These are phyloP conservation scores for Arthroderma sp. DNA, from an alignment of 2,329 filamentous ascomycete species.

Conservation along the genomic window DNA sequence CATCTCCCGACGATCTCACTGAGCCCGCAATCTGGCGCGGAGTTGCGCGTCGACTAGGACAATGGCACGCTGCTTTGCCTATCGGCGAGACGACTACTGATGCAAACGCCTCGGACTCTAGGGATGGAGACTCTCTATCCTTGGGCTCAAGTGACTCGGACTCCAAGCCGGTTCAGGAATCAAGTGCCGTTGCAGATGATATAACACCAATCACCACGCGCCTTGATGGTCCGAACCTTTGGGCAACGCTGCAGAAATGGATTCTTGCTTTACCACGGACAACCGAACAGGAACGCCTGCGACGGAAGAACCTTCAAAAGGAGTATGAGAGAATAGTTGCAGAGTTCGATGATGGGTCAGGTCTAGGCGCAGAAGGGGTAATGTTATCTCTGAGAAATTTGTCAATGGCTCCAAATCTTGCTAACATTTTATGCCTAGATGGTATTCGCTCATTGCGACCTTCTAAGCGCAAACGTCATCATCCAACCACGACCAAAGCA, in stretches of 20 bases:
- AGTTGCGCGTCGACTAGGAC: conserved; percentile 69
- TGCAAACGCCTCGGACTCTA: conserved; percentile 16
- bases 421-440: conserved; percentile 41
- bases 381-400: not conserved
- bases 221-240: conserved; percentile 71
- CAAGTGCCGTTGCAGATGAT: conserved; percentile 17
- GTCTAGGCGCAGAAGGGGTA: conserved; percentile 64
- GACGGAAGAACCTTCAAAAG: conserved; percentile 56
- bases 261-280: conserved; percentile 67
- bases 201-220: conserved; percentile 43
- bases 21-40: conserved; percentile 65
- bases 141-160: conserved; percentile 36
- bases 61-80: conserved; percentile 76
- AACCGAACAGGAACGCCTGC: conserved; percentile 55
- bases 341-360: conserved; percentile 62
- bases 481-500: conserved; percentile 41
- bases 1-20: conserved; percentile 67
- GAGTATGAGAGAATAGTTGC: conserved; percentile 61
- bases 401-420: not conserved
- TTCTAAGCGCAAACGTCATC: conserved; percentile 94
- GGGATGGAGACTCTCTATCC: conserved; percentile 32
- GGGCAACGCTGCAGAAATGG: conserved; percentile 96
- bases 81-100: conserved; percentile 35
- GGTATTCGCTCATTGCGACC: conserved; percentile 89
- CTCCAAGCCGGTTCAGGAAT: conserved; percentile 12